Percentiles rank a stretch among this genome's conserved stretches.
Conservation (phyloP, 148 eudicot species). For the Arbutus unedo region DNA sequence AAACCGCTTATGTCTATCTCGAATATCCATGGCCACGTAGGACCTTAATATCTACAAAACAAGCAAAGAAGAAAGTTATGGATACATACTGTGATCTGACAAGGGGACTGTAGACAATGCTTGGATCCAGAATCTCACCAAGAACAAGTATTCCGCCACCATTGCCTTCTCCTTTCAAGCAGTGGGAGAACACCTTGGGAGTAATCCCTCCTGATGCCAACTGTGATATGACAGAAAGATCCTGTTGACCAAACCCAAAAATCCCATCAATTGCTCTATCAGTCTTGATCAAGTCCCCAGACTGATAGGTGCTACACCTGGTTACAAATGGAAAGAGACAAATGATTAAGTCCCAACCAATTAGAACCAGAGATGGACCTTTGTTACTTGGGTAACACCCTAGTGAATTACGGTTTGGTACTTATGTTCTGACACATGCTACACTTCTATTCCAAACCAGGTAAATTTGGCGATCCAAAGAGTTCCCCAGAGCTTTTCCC, state of each 20-base stretch:
- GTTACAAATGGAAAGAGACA: conserved; percentile 17
- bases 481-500: too few species aligned
- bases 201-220: conserved; percentile 77
- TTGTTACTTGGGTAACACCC: too few species aligned
- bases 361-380: neutral
- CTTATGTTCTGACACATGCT: too few species aligned
- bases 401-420: too few species aligned
- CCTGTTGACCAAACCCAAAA: conserved; percentile 90
- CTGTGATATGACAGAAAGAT: conserved; percentile 84
- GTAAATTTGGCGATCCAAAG: too few species aligned
- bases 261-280: conserved; percentile 96
- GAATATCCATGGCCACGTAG: neutral
- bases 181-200: conserved; percentile 92
- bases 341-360: conserved; percentile 9
- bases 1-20: neutral
- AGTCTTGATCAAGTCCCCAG: conserved; percentile 80
- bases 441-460: too few species aligned
- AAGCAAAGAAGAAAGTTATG: conserved; percentile 3
- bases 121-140: conserved; percentile 97
- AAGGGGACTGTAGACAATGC: conserved; percentile 91
- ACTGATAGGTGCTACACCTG: conserved; percentile 92
- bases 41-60: conserved; percentile 5
- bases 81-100: conserved; percentile 92
- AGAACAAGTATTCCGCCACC: conserved; percentile 97
- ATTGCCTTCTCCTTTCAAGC: conserved; percentile 86